Conservation (phyloP, 192 early-diverging fungal genomes). For the Mortierella alpina region DNA sequence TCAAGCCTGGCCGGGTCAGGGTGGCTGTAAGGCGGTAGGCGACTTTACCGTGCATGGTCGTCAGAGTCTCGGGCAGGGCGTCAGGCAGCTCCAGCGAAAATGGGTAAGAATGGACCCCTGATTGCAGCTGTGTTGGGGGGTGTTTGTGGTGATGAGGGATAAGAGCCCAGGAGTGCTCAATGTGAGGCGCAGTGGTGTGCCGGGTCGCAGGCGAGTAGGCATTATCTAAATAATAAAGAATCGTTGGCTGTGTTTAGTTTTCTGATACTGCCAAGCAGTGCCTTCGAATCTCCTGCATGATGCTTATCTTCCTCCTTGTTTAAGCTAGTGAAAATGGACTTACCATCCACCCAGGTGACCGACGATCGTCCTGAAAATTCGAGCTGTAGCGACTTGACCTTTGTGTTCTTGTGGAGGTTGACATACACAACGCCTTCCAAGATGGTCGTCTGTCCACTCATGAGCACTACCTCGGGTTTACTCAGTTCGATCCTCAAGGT, state of each 20-base stretch:
- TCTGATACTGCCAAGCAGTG: too few relatives aligned
- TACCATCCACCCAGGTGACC: constrained; percentile 51
- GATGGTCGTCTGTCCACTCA: constrained; percentile 5
- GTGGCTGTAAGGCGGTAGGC: constrained; percentile 42
- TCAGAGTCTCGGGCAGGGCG: constrained; percentile 44
- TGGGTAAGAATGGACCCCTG: constrained; percentile 44
- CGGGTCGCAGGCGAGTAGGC: constrained; percentile 38
- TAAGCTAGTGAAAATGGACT: not conserved
- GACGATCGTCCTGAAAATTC: constrained; percentile 46
- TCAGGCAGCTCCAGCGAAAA: constrained; percentile 53
- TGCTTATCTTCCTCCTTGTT: not conserved
- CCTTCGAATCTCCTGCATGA: not conserved
- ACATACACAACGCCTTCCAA: constrained; percentile 30
- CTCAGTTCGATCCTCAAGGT: constrained; percentile 34
- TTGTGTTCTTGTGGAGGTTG: constrained; percentile 36
- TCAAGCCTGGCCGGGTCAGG: constrained; percentile 32
- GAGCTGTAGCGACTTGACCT: constrained; percentile 41
- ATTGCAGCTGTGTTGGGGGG: constrained; percentile 11
- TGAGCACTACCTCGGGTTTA: constrained; percentile 28
- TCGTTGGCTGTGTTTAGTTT: not conserved
- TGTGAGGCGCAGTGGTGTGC: constrained; percentile 39
- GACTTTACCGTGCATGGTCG: constrained; percentile 39
- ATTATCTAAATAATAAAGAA: constrained; percentile 21
- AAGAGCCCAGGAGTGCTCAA: constrained; percentile 40
- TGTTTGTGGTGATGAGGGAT: constrained; percentile 39